Conservation (phyloP, 202 grass and related monocot genomes). For the Eragrostis tef region DNA sequence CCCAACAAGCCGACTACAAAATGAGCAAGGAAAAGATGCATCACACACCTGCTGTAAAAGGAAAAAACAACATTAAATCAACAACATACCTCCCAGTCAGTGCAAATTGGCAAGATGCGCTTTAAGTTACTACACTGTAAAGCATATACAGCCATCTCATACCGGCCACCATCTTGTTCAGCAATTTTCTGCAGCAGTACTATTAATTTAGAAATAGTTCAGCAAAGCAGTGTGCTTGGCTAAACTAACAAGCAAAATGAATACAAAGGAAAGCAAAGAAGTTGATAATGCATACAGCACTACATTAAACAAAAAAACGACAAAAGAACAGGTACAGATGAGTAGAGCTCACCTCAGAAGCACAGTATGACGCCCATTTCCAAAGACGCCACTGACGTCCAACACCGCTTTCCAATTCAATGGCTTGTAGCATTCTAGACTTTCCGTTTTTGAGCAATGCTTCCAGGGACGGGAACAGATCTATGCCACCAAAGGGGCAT, state of each 20-base stretch:
- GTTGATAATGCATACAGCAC: slow-evolving; percentile 6
- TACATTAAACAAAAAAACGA: not conserved
- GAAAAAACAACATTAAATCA: slow-evolving; percentile 37
- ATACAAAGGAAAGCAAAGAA: slow-evolving; percentile 13
- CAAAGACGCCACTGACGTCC: slow-evolving; percentile 84
- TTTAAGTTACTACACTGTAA: slow-evolving; percentile 89
- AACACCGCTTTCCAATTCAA: slow-evolving; percentile 90
- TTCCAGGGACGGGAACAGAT: slow-evolving; percentile 82
- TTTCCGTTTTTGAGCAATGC: slow-evolving; percentile 86
- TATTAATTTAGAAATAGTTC: slow-evolving; percentile 40
- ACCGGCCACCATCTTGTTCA: slow-evolving; percentile 86
- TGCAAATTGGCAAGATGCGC: slow-evolving; percentile 86
- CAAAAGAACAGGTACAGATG: slow-evolving; percentile 25
- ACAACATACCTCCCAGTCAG: slow-evolving; percentile 89
- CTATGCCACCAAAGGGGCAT: slow-evolving; percentile 86
- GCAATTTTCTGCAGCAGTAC: slow-evolving; percentile 80
- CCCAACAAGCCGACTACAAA: slow-evolving; percentile 96
- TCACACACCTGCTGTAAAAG: slow-evolving; percentile 39
- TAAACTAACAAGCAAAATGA: slow-evolving; percentile 18
- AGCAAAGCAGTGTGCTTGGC: slow-evolving; percentile 25
- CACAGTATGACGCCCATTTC: slow-evolving; percentile 99
- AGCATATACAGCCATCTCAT: slow-evolving; percentile 97
- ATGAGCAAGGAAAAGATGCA: slow-evolving; percentile 30
- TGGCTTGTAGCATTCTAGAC: slow-evolving; percentile 74
- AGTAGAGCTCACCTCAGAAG: slow-evolving; percentile 70